A percentile compares a stretch with the other conserved stretches of the same genome.
These are phyloP conservation scores for Leccinum truebloodii DNA, from an alignment of 768 basidiomycete genomes.

Conservation along the genomic window DNA sequence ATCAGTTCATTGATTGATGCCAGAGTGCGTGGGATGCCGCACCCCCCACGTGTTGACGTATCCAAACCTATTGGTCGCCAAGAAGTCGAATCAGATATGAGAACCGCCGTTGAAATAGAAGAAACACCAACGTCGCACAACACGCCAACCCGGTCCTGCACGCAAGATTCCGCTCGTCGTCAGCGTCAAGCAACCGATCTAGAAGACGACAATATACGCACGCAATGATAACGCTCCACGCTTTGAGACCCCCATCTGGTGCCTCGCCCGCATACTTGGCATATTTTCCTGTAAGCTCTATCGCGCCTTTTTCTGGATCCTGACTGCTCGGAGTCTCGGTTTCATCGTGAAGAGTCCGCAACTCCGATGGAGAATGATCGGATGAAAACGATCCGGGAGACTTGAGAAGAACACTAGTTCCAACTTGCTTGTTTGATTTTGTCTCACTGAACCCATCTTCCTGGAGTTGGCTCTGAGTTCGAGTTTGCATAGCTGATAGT, in stretches of 20 bases:
- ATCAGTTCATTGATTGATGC: not conserved
- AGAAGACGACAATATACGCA: constrained; percentile 8
- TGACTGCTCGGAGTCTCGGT: not conserved
- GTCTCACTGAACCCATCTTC: not conserved
- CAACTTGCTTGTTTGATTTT: not conserved
- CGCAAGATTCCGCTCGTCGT: not conserved
- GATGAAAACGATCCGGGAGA: not conserved
- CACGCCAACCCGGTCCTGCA: constrained; percentile 28
- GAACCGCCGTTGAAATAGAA: not conserved
- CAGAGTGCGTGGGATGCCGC: constrained; percentile 18
- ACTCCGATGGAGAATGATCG: not conserved
- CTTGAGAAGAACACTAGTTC: too few species aligned
- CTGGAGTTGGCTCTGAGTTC: not conserved
- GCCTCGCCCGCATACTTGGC: constrained; percentile 23
- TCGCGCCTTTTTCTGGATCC: constrained; percentile 11
- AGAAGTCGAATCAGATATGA: not conserved
- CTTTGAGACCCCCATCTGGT: constrained; percentile 35
- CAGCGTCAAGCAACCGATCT: not conserved
- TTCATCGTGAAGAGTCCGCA: constrained; percentile 17
- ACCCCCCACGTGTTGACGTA: constrained; percentile 78
- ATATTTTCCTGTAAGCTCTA: constrained; percentile 12
- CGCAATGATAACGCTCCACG: constrained; percentile 34
- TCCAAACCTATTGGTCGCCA: constrained; percentile 49
- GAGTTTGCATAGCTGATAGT: not conserved
- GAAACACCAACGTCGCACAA: constrained; percentile 41